phyloP scores from a whole-genome alignment of 192 early-diverging fungal species.

The Umbelopsis vinacea region DNA sequence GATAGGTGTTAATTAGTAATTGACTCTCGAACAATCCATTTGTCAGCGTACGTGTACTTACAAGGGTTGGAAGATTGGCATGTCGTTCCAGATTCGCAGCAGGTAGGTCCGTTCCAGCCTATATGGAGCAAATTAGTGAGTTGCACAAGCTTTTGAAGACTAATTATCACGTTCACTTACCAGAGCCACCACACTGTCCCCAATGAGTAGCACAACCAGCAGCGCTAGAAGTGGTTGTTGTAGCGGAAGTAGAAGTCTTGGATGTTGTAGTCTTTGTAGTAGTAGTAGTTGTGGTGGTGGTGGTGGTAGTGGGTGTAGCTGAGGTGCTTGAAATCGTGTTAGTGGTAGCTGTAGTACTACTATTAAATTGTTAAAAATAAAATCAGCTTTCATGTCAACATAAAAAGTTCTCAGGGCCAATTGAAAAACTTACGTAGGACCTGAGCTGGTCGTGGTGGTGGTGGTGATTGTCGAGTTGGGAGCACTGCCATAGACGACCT shows the following conservation, averaged over 20 bases:
- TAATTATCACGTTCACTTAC: not conserved
- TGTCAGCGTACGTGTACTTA: not conserved
- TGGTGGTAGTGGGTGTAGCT: not conserved
- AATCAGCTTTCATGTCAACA: too few species aligned
- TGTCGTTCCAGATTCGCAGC: not conserved
- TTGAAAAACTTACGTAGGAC: not conserved
- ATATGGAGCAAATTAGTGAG: not conserved
- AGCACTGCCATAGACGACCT: not conserved
- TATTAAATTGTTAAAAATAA: not conserved
- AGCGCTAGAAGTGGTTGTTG: not conserved
- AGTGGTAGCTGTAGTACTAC: not conserved
- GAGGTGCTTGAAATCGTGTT: not conserved
- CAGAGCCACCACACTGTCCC: constrained; percentile 5
- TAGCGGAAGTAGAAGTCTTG: not conserved
- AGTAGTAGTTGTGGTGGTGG: not conserved
- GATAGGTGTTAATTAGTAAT: not conserved
- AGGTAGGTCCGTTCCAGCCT: constrained; percentile 12
- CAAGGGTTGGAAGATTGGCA: not conserved
- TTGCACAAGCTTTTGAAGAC: not conserved
- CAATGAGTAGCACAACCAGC: constrained; percentile 4
- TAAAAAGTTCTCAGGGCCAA: not conserved
- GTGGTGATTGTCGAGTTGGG: not conserved
- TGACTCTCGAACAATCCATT: too few species aligned
- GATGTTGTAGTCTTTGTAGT: constrained; percentile 2
- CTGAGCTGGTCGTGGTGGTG: not conserved